Evolutionary conservation across 106 monocot genomes (phyloP), one percentile per base, ranked within the genome.

Genomic region (Chionographis japonica): DNA sequence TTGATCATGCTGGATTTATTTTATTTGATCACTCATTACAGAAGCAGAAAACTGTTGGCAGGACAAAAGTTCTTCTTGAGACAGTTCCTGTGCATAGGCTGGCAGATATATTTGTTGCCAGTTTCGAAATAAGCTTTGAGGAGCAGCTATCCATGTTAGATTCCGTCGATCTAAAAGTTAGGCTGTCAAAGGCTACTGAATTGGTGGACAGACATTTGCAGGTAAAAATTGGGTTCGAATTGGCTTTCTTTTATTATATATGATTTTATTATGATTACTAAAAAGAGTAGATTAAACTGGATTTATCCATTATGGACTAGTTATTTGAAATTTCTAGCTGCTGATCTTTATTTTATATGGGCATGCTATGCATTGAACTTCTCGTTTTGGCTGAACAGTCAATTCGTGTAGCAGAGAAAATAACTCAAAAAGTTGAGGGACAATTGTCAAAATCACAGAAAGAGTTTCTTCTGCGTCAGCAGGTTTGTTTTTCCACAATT

Each of bases 81-180:
- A 99, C 98, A 50, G 87, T 99, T 64, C 98, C 98, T 67, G 85
- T 99, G 4, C 93, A 99, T 70, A 87, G 93, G 50, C 83, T 99
- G 37, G 98, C 93, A 9, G 98, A 99, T 69, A 99, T 99, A 63
- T 98, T 99, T 87, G 98, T 99, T 70, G 93, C 98, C 74, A 99
- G 93, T 77, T 99, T 99, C 80, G 98, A 93, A 63, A 88, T 99
- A 73, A 90, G 88, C 62, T 99, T 99, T 74, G 98, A 99, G 71
- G 98, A 99, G 75, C 98, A 99, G 79, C 69, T 99, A 42, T 85
- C 93, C 27, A 93, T 99, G 98, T 72, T 99, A 52, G 98, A 99
- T 80, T 99, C 93, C 17, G 88, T 93, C 63, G 93, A 99, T 60
- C 69, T 93, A 74, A 99, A 93, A 85, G 77, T 90, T 41, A 73